Percentiles rank a stretch among this genome's conserved stretches.
Conservation (phyloP, 2,329 filamentous ascomycete genomes). For the Ceratocystis albifundus region DNA sequence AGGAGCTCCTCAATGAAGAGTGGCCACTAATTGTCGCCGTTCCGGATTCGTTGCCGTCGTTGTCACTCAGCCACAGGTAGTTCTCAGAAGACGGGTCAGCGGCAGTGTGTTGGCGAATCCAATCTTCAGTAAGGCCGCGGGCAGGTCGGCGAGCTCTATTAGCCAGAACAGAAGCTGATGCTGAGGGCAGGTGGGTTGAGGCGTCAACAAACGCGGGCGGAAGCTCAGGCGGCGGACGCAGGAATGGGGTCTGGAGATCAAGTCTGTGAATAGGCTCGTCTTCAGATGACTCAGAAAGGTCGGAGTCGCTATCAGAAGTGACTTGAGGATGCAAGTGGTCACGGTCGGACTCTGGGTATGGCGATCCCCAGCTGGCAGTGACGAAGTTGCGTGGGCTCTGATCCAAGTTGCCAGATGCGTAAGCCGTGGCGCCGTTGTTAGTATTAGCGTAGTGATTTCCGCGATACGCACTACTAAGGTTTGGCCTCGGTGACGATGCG, state of each 20-base stretch:
- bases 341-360: slow-evolving; percentile 59
- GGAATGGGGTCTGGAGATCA: slow-evolving; percentile 50
- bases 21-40: slow-evolving; percentile 55
- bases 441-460: not conserved
- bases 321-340: slow-evolving; percentile 38
- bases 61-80: slow-evolving; percentile 71
- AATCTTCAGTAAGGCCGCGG: slow-evolving; percentile 64
- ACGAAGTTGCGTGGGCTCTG: slow-evolving; percentile 34
- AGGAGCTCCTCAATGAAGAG: slow-evolving; percentile 60
- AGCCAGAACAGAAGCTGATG: slow-evolving; percentile 47
- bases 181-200: slow-evolving; percentile 27
- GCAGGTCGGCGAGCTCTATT: slow-evolving; percentile 50
- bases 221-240: slow-evolving; percentile 44
- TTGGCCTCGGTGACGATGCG: slow-evolving; percentile 16
- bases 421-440: not conserved
- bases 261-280: slow-evolving; percentile 51
- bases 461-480: not conserved
- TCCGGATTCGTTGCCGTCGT: slow-evolving; percentile 33
- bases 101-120: slow-evolving; percentile 77
- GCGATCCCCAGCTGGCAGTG: slow-evolving; percentile 84
- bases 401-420: not conserved
- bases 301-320: slow-evolving; percentile 39
- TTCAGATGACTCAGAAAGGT: slow-evolving; percentile 35
- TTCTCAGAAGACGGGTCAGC: slow-evolving; percentile 56
- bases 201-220: slow-evolving; percentile 25